phyloP scores from a whole-genome alignment of 2,329 filamentous ascomycete species.

The Calonectria pteridis region DNA sequence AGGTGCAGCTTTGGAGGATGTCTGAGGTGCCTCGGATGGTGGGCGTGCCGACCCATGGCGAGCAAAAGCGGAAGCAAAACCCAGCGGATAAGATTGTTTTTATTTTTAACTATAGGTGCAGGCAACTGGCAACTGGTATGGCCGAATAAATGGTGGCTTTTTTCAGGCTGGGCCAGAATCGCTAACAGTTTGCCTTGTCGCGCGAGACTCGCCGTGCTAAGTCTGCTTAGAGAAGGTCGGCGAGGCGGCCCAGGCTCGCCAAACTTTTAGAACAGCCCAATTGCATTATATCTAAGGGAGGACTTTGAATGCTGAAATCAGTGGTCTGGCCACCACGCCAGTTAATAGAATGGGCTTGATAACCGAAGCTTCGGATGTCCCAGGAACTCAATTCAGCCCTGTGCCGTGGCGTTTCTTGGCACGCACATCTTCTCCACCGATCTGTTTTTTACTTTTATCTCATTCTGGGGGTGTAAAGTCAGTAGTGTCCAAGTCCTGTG shows the following conservation, averaged over 20 bases:
- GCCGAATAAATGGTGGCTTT: background rate
- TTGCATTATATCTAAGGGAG: background rate
- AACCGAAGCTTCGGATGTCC: background rate
- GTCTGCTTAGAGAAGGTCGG: background rate
- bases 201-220: background rate
- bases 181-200: background rate
- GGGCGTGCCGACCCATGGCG: conserved; percentile 27
- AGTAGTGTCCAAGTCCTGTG: background rate
- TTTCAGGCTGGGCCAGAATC: background rate
- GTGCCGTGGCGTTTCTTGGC: background rate
- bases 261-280: too few species aligned
- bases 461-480: background rate
- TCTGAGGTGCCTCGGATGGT: conserved; percentile 46
- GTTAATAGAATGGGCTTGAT: background rate
- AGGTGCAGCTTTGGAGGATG: conserved; percentile 50
- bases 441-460: background rate
- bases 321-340: background rate
- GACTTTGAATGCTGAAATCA: background rate
- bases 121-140: background rate
- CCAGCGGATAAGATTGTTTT: background rate
- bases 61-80: background rate
- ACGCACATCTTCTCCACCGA: background rate
- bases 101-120: background rate
- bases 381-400: background rate
- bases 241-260: background rate